Evolutionary conservation across 2,329 filamentous ascomycete genomes (phyloP), one percentile per base, ranked within the genome.

Genomic region (Truncatella angustata): DNA sequence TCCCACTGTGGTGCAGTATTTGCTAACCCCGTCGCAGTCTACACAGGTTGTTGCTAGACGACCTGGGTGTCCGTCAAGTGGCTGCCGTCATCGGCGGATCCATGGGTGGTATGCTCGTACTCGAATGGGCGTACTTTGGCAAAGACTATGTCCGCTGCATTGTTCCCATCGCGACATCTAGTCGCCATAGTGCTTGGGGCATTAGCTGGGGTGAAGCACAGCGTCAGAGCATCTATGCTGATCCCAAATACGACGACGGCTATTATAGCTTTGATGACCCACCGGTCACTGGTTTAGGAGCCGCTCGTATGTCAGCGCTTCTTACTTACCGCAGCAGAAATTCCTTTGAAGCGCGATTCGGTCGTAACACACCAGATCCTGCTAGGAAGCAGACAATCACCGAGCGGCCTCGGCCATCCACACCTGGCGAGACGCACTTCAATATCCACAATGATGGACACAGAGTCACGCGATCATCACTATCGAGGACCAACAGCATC

Each of bases 161-260:
- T 60, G 86, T 94, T 9, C 88, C 90, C 12, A 93, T 95, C 61
- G 90, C 90, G 20, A 94, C 90, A 5, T 93, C 90, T 6, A 90
- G 88, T 60, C 79, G 87, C 37, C 91, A 94, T 70, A 93, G 89
- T 63, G 90, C 90, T 4, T 95, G 90, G 90, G 87, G 90, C 21
- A 95, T 94, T 63, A 92, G 88, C 70, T 95, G 90, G 90, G 90
- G 89, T 37, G 90, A 94, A 68, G 90, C 90, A 3, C 90, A 95
- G 69, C 80, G 90, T 48, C 90, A 94, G 72, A 92, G 88, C 78
- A 97, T 99, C 68, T 99, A 97, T 73, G 92, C 91, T 35, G 94
- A 99, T 67, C 94, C 94, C 28, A 97, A 97, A 74, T 99, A 99
- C 70, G 91, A 97, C 56, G 92, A 97, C 64, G 94, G 94, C 40